These are phyloP conservation scores for Trametes pubescens DNA, from an alignment of 1,284 basidiomycete species.

Conservation along the genomic window DNA sequence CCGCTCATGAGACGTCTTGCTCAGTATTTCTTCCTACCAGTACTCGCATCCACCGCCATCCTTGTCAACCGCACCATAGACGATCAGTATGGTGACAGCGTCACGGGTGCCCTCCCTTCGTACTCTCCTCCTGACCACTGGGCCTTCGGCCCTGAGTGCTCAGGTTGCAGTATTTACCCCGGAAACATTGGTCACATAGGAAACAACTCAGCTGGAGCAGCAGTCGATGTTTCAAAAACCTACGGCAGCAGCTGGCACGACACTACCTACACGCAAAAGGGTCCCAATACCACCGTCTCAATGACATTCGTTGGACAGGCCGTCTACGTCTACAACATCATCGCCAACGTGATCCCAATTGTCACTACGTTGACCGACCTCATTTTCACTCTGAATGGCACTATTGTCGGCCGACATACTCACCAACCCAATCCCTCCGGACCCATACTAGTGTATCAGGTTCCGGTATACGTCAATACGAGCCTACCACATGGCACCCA, in stretches of 20 bases:
- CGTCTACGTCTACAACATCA: slow-evolving; percentile 21
- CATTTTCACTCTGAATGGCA: slow-evolving; percentile 17
- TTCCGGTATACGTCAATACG: slow-evolving; percentile 3
- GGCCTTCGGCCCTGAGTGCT: not conserved
- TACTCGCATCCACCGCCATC: not conserved
- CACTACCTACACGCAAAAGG: not conserved
- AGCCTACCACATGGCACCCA: not conserved
- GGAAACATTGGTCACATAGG: not conserved
- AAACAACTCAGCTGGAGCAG: not conserved
- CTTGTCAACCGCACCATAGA: slow-evolving; percentile 13
- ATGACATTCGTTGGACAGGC: slow-evolving; percentile 11
- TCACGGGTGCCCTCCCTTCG: not conserved
- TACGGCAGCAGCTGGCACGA: slow-evolving; percentile 13
- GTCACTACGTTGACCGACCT: slow-evolving; percentile 5
- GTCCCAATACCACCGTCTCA: not conserved
- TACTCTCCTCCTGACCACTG: not conserved
- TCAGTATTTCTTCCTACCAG: not conserved
- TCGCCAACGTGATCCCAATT: slow-evolving; percentile 5
- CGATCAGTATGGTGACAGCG: not conserved
- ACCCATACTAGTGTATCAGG: not conserved
- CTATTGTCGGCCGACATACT: not conserved
- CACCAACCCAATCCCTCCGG: not conserved
- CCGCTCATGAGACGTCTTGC: not conserved
- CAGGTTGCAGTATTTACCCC: not conserved
- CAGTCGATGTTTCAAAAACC: not conserved